Evolutionary conservation across 1,284 basidiomycete species (phyloP), one percentile per base, ranked within the genome.

Genomic region (Xerocomus nothofagi): DNA sequence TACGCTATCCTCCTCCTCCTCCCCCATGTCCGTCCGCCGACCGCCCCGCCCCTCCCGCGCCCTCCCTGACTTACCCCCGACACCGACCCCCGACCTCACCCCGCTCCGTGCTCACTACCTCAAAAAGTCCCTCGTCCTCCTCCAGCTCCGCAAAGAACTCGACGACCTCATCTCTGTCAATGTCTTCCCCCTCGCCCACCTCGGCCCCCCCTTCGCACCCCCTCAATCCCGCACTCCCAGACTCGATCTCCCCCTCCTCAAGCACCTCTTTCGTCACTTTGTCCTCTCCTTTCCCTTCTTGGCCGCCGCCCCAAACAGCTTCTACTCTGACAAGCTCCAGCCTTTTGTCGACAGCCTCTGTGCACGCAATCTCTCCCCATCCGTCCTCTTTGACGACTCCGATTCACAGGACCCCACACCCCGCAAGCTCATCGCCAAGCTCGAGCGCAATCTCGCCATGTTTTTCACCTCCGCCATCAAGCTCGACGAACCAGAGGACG

Each of bases 251-350:
- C 94, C 94, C 3, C 88, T 97, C 64, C 73, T 97, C 54, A 80
- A 84, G 27, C 96, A 88, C 73, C 80, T 94, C 62, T 94, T 97
- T 67, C 83, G 88, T 49, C 90, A 93, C 65, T 97, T 93, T 66
- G 78, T 97, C 52, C 78, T 97, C 49, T 89, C 93, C 0, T 98
- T 98, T 66, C 94, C 94, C 11, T 96, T 98, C 74, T 84, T 98
- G 65, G 81, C 84, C 39, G 74, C 86, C 1, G 92, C 92, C 0
- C 92, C 92, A 1, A 82, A 86, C 57, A 80, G 89, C 57, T 97
- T 98, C 72, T 98, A 94, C 72, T 84, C 88, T 1, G 82, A 86
- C 55, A 98, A 98, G 69, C 80, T 98, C 1, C 94, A 97, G 71
- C 93, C 94, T 0, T 97, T 97, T 69, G 77, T 93, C 49, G 82